These are phyloP conservation scores for Gossypium lobatum DNA, from an alignment of 441 rosid species.

Conservation along the genomic window DNA sequence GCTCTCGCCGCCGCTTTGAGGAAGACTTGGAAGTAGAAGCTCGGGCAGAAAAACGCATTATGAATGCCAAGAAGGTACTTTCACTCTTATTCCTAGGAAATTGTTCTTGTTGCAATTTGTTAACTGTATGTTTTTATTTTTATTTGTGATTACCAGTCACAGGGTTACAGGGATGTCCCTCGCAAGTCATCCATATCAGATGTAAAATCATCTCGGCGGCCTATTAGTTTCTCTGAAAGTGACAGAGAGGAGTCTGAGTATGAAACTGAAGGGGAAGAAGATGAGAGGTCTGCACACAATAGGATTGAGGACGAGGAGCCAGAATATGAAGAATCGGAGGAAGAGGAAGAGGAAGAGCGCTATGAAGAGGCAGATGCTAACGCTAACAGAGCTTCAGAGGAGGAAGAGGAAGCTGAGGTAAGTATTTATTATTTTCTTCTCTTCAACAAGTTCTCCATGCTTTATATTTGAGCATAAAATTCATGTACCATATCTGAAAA, in stretches of 20 bases:
- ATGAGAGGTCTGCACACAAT: conserved; percentile 55
- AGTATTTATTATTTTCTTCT: conserved; percentile 3
- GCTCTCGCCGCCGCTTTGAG: conserved; percentile 70
- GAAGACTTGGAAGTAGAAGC: conserved; percentile 93
- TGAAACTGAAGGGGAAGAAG: conserved; percentile 85
- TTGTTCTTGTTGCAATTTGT: neutral
- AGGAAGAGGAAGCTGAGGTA: conserved; percentile 76
- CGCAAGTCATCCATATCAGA: conserved; percentile 52
- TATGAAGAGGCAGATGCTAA: conserved; percentile 49
- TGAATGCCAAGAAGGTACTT: conserved; percentile 90
- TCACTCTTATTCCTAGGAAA: neutral
- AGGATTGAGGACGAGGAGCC: conserved; percentile 68
- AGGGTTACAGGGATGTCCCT: conserved; percentile 61
- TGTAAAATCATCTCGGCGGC: conserved; percentile 59
- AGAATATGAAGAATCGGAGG: conserved; percentile 80
- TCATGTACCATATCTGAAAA: neutral
- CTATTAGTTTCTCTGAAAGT: conserved; percentile 70
- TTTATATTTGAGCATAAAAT: neutral
- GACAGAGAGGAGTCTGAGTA: conserved; percentile 95
- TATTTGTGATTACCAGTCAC: conserved; percentile 19
- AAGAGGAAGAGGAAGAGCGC: conserved; percentile 51
- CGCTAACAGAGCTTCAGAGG: conserved; percentile 62
- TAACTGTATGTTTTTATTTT: neutral
- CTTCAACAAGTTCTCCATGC: neutral
- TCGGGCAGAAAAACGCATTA: conserved; percentile 75